Evolutionary conservation across 78 protist genomes (phyloP), one percentile per base, ranked within the genome.

Genomic region (Dictyostelium intermedium): DNA sequence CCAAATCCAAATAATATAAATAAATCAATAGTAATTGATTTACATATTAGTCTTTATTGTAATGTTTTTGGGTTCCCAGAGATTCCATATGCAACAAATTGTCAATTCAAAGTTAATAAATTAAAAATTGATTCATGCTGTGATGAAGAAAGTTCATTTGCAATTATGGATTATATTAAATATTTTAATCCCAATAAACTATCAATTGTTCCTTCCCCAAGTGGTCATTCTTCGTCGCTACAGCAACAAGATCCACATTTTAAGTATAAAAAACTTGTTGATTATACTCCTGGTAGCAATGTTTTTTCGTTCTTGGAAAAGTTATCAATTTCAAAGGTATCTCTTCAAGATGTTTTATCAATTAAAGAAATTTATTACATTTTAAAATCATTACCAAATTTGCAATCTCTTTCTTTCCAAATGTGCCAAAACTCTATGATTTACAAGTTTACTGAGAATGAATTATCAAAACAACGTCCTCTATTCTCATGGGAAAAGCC

Each of bases 261-360:
- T 7, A 72, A 72, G 34, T 34, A 34, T 27, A 27, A 34, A 34
- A 34, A 34, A 32, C 13, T 72, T 14, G 23, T 72, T 32, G 39
- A 72, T 72, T 72, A 27, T 66, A 66, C 39, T 11, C 32, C 32
- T 11, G 74, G 74, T 9, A 11, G 10, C 16, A 25, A n/a, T 9
- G 74, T 66, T 10, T 66, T 66, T 27, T 66, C 74, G 27, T 66
- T 66, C 18, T 25, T 66, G 35, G 74, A 66, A 30, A n/a, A 66
- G 11, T 66, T 66, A 66, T 66, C 74, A 66, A 66, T 66, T 66
- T 66, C 74, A n/a, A 66, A 66, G 35, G 37, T 66, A 66, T 66
- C 74, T 1, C 35, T 66, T 3, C 39, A 66, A 66, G 79, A 72
- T 34, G 47, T 34, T 30, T 16, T 72, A 72, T 34, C 79, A 16